phyloP scores from a whole-genome alignment of 2,329 filamentous ascomycete species.

The Fusarium lyarnte region DNA sequence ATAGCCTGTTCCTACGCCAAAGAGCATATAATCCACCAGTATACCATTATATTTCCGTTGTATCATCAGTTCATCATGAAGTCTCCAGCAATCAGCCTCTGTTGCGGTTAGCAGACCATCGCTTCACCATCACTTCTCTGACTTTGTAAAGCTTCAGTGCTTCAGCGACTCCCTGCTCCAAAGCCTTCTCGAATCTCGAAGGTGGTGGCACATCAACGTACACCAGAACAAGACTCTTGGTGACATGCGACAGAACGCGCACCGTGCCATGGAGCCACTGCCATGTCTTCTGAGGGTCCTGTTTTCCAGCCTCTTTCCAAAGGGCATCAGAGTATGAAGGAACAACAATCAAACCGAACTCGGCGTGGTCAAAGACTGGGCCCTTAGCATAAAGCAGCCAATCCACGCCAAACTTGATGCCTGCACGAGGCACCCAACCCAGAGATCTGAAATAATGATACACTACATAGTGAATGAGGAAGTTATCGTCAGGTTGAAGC shows the following conservation, averaged over 20 bases:
- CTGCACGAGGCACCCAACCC: constrained; percentile 92
- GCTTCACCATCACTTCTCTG: constrained; percentile 80
- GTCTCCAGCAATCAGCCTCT: constrained; percentile 35
- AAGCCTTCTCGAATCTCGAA: constrained; percentile 54
- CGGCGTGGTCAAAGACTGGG: constrained; percentile 93
- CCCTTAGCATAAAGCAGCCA: constrained; percentile 94
- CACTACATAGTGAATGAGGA: constrained; percentile 85
- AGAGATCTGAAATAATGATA: constrained; percentile 97
- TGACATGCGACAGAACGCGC: constrained; percentile 86
- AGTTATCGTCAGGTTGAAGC: constrained; percentile 80
- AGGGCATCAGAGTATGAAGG: constrained; percentile 81
- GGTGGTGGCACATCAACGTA: constrained; percentile 92
- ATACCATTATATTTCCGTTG: constrained; percentile 1
- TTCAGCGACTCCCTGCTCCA: constrained; percentile 66
- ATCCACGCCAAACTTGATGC: constrained; percentile 94
- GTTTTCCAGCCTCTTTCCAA: constrained; percentile 71
- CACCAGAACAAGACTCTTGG: constrained; percentile 87
- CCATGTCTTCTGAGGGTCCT: constrained; percentile 68
- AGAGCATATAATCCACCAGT: background rate
- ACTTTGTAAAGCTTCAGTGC: constrained; percentile 77
- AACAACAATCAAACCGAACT: constrained; percentile 87
- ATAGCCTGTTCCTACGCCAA: constrained; percentile 1
- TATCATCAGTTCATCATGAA: background rate
- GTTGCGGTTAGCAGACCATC: constrained; percentile 87
- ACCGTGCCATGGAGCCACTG: constrained; percentile 90